A percentile compares a stretch with the other conserved stretches of the same genome.
phyloP scores from a whole-genome alignment of 768 basidiomycete genomes.

The Collybia nuda region DNA sequence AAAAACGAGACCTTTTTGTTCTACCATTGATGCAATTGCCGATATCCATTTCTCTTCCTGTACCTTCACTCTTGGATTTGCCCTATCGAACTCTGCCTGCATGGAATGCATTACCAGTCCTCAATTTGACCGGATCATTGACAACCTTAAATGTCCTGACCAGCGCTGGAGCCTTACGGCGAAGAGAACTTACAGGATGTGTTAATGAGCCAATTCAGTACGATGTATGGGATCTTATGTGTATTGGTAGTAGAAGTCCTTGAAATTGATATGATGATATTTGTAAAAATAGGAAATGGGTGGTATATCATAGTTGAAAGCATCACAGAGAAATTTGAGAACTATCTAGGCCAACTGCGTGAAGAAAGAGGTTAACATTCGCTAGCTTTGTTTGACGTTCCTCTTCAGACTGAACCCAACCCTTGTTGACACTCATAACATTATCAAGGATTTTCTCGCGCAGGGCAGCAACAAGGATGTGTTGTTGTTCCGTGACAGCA shows the following conservation, averaged over 20 bases:
- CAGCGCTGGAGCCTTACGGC: constrained; percentile 31
- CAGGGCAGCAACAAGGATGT: constrained; percentile 77
- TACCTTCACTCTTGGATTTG: constrained; percentile 51
- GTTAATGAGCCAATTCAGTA: constrained; percentile 12
- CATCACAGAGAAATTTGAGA: constrained; percentile 68
- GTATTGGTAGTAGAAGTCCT: constrained; percentile 4
- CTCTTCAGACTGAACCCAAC: constrained; percentile 71
- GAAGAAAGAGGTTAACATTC: constrained; percentile 91
- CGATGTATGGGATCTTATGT: constrained; percentile 25
- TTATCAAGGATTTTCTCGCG: constrained; percentile 95
- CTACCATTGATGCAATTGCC: constrained; percentile 67
- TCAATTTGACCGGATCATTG: constrained; percentile 64
- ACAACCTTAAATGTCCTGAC: constrained; percentile 31
- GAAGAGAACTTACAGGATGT: constrained; percentile 34
- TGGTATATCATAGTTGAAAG: constrained; percentile 14
- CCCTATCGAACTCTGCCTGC: constrained; percentile 52
- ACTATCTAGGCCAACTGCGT: constrained; percentile 68
- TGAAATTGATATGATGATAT: not conserved
- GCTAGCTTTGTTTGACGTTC: constrained; percentile 76
- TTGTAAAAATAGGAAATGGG: not conserved
- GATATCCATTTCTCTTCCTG: constrained; percentile 8
- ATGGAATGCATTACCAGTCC: constrained; percentile 58
- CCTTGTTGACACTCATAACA: constrained; percentile 76
- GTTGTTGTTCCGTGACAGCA: constrained; percentile 85
- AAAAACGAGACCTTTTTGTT: constrained; percentile 63